Evolutionary conservation across 495 filamentous ascomycete genomes (phyloP).

Genomic region (Pyrenula massariospora): DNA sequence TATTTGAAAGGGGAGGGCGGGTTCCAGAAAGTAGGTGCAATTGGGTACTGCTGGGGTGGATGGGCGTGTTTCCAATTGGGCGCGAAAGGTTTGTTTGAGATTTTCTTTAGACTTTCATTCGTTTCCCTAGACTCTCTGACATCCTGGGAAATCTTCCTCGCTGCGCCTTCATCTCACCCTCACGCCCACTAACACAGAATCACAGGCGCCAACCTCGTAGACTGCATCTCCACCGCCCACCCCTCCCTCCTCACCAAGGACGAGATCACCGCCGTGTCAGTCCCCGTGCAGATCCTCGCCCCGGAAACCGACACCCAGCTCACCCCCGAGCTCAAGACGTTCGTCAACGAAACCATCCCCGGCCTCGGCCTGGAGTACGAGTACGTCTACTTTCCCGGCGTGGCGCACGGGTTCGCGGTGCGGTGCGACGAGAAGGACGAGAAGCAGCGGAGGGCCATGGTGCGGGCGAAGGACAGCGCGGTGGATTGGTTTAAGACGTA

Average conservation of each 20-base stretch:
- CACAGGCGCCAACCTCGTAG: constrained; percentile 30
- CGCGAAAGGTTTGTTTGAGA: constrained; percentile 12
- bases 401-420: constrained; percentile 37
- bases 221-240: constrained; percentile 41
- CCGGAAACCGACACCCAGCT: constrained; percentile 40
- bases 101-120: neutral
- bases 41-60: constrained; percentile 53
- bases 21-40: constrained; percentile 34
- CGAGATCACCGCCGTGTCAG: constrained; percentile 39
- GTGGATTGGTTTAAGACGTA: constrained; percentile 30
- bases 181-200: no score
- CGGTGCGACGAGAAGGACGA: constrained; percentile 29
- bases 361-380: constrained; percentile 35
- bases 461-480: constrained; percentile 30
- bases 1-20: constrained; percentile 20
- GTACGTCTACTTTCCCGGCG: constrained; percentile 44
- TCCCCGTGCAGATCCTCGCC: constrained; percentile 46
- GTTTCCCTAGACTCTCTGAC: neutral
- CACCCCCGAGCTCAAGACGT: constrained; percentile 37
- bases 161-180: no score
- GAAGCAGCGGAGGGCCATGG: constrained; percentile 23
- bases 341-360: constrained; percentile 28
- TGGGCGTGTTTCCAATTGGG: constrained; percentile 44
- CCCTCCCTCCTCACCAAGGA: constrained; percentile 32
- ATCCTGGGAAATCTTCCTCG: no score